Conservation (phyloP, 805 yeast species). For the Candida ponderosae region DNA sequence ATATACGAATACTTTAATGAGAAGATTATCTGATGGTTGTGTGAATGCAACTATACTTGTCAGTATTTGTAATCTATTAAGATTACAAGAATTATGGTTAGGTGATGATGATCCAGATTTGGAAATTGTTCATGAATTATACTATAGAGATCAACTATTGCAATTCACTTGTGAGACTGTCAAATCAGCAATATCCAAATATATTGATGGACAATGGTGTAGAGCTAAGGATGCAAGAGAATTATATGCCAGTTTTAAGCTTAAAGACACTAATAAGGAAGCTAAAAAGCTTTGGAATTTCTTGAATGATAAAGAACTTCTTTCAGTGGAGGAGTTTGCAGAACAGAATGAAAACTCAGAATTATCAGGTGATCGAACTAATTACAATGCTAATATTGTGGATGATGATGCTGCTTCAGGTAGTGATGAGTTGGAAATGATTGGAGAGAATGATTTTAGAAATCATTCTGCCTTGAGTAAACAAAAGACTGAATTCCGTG, state of each 20-base stretch:
- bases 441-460: conserved; percentile 6
- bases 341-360: not conserved
- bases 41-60: conserved; percentile 14
- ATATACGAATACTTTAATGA: conserved; percentile 2
- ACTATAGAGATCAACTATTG: conserved; percentile 16
- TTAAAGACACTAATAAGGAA: conserved; percentile 1
- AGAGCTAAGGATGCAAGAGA: conserved; percentile 14
- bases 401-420: conserved; percentile 1
- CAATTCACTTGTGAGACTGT: conserved; percentile 13
- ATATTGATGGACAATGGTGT: conserved; percentile 20
- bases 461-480: not conserved
- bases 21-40: conserved; percentile 20
- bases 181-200: conserved; percentile 1
- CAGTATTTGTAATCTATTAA: conserved; percentile 8
- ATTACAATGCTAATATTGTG: not conserved
- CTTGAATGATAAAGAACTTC: not conserved
- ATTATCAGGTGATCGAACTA: not conserved
- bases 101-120: conserved; percentile 20
- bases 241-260: conserved; percentile 3
- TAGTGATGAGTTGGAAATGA: conserved; percentile 1
- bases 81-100: conserved; percentile 11
- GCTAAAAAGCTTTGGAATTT: conserved; percentile 4
- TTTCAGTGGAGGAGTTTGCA: not conserved
- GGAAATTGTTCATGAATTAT: conserved; percentile 16
- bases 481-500: not conserved